Evolutionary conservation across 169 alveolate genomes (phyloP).

Genomic region (Fabrea salina): DNA sequence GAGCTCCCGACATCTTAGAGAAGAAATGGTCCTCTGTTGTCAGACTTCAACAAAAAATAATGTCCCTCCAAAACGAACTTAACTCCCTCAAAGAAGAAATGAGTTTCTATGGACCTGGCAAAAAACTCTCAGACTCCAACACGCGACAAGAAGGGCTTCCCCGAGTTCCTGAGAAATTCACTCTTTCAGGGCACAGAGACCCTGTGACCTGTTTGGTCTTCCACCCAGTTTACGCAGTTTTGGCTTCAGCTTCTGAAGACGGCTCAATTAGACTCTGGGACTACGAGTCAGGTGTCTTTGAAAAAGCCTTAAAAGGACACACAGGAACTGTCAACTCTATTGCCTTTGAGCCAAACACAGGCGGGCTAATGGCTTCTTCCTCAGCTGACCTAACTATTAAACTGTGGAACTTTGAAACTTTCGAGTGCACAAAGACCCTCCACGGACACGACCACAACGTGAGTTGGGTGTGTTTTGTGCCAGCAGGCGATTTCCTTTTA

Average conservation of each 20-base stretch:
- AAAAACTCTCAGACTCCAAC: conserved; percentile 22
- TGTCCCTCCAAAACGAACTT: conserved; percentile 56
- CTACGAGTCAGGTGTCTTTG: conserved; percentile 71
- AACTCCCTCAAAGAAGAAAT: conserved; percentile 58
- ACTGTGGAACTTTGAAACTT: conserved; percentile 67
- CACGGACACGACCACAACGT: conserved; percentile 88
- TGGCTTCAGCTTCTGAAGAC: conserved; percentile 85
- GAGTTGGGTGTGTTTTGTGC: conserved; percentile 69
- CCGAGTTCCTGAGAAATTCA: conserved; percentile 50
- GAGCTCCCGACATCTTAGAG: conserved; percentile 47
- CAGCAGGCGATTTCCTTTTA: conserved; percentile 78
- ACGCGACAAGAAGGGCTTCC: conserved; percentile 54
- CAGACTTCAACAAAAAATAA: conserved; percentile 63
- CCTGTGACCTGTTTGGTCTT: conserved; percentile 61
- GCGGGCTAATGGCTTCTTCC: conserved; percentile 76
- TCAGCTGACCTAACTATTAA: conserved; percentile 81
- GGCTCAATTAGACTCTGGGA: conserved; percentile 87
- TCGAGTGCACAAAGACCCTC: conserved; percentile 65
- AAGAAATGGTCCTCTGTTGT: conserved; percentile 74
- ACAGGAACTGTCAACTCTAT: conserved; percentile 62
- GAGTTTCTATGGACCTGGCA: conserved; percentile 42
- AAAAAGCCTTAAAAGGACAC: conserved; percentile 76
- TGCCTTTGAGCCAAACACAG: conserved; percentile 58
- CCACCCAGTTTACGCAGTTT: conserved; percentile 62
- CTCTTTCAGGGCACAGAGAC: conserved; percentile 63